Evolutionary conservation across 345 rosid species (phyloP).

Genomic region (Hevea brasiliensis): DNA sequence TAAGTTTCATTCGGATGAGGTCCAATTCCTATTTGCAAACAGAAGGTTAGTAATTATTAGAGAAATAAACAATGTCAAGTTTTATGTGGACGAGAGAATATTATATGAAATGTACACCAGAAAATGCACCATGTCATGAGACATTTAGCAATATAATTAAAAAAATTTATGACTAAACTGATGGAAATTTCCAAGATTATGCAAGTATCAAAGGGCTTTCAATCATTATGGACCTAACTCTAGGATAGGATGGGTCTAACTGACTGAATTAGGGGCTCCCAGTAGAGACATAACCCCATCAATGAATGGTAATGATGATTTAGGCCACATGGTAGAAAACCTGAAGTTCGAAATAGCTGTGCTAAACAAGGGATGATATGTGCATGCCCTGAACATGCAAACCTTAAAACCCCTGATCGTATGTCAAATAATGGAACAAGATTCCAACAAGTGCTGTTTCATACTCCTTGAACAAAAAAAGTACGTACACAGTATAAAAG

Average conservation of each 20-base stretch:
- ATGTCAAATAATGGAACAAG: too few species aligned
- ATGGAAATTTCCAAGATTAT: not conserved
- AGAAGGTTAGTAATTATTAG: not conserved
- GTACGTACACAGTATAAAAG: too few species aligned
- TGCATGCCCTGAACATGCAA: too few species aligned
- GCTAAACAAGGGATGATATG: not conserved
- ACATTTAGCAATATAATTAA: not conserved
- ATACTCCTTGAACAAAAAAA: not conserved
- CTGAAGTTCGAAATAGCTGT: not conserved
- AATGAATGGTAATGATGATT: not conserved
- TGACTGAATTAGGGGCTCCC: not conserved
- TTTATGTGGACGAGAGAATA: too few species aligned
- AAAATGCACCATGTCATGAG: not conserved
- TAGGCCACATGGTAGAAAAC: not conserved
- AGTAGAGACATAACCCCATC: not conserved
- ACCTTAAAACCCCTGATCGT: too few species aligned
- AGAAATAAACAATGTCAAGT: not conserved
- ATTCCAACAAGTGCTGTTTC: too few species aligned
- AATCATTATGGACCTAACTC: not conserved
- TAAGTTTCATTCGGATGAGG: constrained; percentile 65
- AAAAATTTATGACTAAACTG: not conserved
- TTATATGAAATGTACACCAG: not conserved
- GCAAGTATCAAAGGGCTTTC: not conserved
- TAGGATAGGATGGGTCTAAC: not conserved
- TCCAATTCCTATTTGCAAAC: constrained; percentile 63